A percentile compares a stretch with the other conserved stretches of the same genome.
phyloP scores from a whole-genome alignment of 768 basidiomycete species.

The Strobilomyces echinocephalus region DNA sequence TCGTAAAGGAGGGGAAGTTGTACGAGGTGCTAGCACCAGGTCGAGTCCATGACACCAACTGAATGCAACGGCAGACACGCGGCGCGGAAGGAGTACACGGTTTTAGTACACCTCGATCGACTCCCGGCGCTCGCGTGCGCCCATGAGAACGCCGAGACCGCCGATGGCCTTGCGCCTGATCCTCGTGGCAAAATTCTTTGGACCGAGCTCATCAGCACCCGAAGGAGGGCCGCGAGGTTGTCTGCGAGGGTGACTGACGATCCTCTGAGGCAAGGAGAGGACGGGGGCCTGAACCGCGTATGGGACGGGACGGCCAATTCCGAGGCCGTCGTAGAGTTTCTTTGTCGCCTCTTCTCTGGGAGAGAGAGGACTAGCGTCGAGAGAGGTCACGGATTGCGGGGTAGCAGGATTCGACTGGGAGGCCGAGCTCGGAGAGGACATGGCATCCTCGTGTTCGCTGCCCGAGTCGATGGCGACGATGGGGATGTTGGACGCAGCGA shows the following conservation, averaged over 20 bases:
- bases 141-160: slow-evolving; percentile 74
- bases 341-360: slow-evolving; percentile 84
- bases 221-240: slow-evolving; percentile 88
- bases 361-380: slow-evolving; percentile 54
- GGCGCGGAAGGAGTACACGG: slow-evolving; percentile 18
- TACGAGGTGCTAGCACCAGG: slow-evolving; percentile 23
- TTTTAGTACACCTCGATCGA: slow-evolving; percentile 64
- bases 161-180: slow-evolving; percentile 82
- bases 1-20: slow-evolving; percentile 25
- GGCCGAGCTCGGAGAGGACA: slow-evolving; percentile 55
- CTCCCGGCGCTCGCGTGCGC: slow-evolving; percentile 75
- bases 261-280: slow-evolving; percentile 41
- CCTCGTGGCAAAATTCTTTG: slow-evolving; percentile 84
- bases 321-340: slow-evolving; percentile 84
- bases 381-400: slow-evolving; percentile 64
- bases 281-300: slow-evolving; percentile 15
- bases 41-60: slow-evolving; percentile 18
- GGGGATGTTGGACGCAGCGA: slow-evolving; percentile 42
- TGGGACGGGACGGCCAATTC: slow-evolving; percentile 69
- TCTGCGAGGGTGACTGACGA: slow-evolving; percentile 69
- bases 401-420: slow-evolving; percentile 73
- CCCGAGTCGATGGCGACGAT: slow-evolving; percentile 54
- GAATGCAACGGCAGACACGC: slow-evolving; percentile 11
- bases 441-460: slow-evolving; percentile 50
- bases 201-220: slow-evolving; percentile 78